Conservation (phyloP, 768 basidiomycete genomes). For the Leucocoprinus birnbaumii region DNA sequence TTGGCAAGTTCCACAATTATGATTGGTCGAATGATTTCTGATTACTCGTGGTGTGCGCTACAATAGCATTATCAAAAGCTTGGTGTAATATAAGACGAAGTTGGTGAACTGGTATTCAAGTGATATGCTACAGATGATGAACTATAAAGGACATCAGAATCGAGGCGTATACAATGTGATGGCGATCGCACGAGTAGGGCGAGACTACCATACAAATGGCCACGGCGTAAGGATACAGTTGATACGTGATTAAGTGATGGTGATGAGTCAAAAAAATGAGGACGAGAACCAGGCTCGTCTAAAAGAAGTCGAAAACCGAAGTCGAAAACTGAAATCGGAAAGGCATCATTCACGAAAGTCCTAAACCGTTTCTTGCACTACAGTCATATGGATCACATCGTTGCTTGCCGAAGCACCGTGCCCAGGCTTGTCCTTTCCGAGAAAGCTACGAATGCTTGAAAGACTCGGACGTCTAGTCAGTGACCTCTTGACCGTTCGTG, state of each 20-base stretch:
- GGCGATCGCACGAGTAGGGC: neutral
- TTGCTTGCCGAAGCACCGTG: conserved; percentile 14
- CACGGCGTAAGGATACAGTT: conserved; percentile 22
- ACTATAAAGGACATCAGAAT: neutral
- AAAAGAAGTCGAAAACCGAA: neutral
- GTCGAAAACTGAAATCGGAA: neutral
- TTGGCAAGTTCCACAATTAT: neutral
- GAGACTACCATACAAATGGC: conserved; percentile 1
- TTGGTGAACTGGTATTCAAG: neutral
- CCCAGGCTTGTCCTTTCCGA: conserved; percentile 23
- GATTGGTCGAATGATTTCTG: neutral
- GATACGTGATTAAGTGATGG: neutral
- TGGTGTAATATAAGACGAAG: neutral
- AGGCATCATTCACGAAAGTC: neutral
- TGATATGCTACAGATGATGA: conserved; percentile 16
- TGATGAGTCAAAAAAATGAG: conserved; percentile 1
- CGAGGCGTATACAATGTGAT: neutral
- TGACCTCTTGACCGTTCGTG: conserved; percentile 14
- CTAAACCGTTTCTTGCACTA: conserved; percentile 37
- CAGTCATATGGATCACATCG: conserved; percentile 43
- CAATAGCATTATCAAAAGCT: neutral
- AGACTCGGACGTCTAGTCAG: conserved; percentile 22
- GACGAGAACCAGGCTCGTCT: conserved; percentile 8
- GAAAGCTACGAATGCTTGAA: conserved; percentile 23
- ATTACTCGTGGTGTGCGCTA: neutral